A percentile compares a stretch with the other conserved stretches of the same genome.
Evolutionary conservation across 2,329 filamentous ascomycete genomes (phyloP).

Genomic region (Aureobasidium uvarum): DNA sequence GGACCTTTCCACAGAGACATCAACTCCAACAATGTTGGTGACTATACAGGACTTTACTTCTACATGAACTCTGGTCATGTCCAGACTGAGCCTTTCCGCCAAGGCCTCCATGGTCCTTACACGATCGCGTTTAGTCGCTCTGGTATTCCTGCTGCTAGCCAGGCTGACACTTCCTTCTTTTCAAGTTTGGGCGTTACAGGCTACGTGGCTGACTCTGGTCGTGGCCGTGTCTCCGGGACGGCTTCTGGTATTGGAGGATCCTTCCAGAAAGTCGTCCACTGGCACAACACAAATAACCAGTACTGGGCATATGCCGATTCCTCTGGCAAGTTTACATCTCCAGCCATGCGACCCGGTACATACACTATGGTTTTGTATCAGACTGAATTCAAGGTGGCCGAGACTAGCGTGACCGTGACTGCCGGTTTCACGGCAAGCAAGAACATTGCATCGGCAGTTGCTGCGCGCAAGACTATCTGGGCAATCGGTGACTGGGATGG

Average conservation of each 20-base stretch:
- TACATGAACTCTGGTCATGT: constrained; percentile 68
- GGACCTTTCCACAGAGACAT: constrained; percentile 64
- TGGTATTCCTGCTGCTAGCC: constrained; percentile 49
- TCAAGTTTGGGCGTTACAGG: constrained; percentile 57
- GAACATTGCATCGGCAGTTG: constrained; percentile 52
- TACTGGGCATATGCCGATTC: constrained; percentile 60
- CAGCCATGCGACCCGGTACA: constrained; percentile 64
- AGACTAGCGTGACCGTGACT: constrained; percentile 50
- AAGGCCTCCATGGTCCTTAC: constrained; percentile 66
- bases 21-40: constrained; percentile 62
- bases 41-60: constrained; percentile 60
- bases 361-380: constrained; percentile 68
- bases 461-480: constrained; percentile 56
- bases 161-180: constrained; percentile 60
- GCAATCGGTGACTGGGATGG: constrained; percentile 66
- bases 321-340: constrained; percentile 59
- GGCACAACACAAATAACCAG: constrained; percentile 61
- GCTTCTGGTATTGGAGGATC: constrained; percentile 56
- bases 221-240: constrained; percentile 61
- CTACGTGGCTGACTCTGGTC: constrained; percentile 55
- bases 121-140: constrained; percentile 60
- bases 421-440: constrained; percentile 51
- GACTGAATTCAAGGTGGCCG: constrained; percentile 56
- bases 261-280: constrained; percentile 61
- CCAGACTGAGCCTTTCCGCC: constrained; percentile 61